Evolutionary conservation across 75 land plant genomes (phyloP).

Genomic region (Larix kaempferi): DNA sequence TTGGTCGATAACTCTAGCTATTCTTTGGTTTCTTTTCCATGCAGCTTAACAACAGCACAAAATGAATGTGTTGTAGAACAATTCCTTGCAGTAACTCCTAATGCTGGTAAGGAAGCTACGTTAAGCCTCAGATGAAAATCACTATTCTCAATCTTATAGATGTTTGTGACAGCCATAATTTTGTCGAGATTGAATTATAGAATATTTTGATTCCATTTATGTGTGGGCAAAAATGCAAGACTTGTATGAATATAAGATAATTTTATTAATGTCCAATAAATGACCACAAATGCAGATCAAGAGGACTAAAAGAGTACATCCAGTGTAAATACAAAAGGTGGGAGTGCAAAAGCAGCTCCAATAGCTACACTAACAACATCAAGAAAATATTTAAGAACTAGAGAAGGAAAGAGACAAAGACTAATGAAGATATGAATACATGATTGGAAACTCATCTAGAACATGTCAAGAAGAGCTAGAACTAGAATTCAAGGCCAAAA

Average conservation of each 20-base stretch:
- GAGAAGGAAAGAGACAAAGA: too few species aligned
- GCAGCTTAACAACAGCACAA: slow-evolving; percentile 85
- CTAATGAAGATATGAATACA: too few species aligned
- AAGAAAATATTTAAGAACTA: too few species aligned
- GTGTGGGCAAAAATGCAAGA: not conserved
- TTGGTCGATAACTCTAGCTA: not conserved
- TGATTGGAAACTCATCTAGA: too few species aligned
- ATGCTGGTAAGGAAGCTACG: slow-evolving; percentile 52
- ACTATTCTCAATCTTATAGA: not conserved
- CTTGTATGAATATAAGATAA: not conserved
- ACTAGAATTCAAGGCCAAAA: too few species aligned
- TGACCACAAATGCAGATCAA: too few species aligned
- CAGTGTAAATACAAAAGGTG: too few species aligned
- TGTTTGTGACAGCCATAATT: not conserved
- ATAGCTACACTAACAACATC: too few species aligned
- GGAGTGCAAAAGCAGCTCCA: too few species aligned
- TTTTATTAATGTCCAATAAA: too few species aligned
- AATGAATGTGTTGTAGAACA: slow-evolving; percentile 84
- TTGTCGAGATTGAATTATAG: not conserved
- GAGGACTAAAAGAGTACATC: too few species aligned
- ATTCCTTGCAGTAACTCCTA: slow-evolving; percentile 59
- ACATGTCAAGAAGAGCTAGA: too few species aligned
- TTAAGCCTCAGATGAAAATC: not conserved
- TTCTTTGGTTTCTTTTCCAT: not conserved
- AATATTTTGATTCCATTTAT: not conserved